Base-by-base conservation (phyloP, 306 rosid genomes). In the Rubus idaeus region DNA sequence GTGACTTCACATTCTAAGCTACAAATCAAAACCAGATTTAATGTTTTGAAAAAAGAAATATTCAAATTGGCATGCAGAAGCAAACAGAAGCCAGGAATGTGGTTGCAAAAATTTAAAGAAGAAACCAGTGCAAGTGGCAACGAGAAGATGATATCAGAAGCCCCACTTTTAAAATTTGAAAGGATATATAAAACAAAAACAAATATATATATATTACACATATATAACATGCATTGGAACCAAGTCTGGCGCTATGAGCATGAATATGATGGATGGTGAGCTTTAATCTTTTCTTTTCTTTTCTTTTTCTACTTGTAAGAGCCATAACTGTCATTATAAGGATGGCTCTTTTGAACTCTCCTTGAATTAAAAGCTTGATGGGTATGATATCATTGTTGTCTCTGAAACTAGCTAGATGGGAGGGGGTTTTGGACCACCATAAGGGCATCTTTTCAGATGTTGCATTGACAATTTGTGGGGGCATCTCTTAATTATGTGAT, bases 361-460 rank as follows among this genome's bases (percentile, higher is more conserved):
- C 83, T 68, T 83, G 53, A 87, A 85, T 82, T 85, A 68, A 88
- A 86, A 89, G 87, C 81, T 85, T 79, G 76, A 85, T 78, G 86
- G 82, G 81, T 81, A 75, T 79, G 86, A 76, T 77, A 87, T 88
- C 83, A 87, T 91, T 86, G 86, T 86, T 87, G 89, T 84, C 89
- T 85, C 88, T 74, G 46, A 74, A 39, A 45, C 72, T 83, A 82
- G 82, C 72, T 83, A 82, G 82, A 83, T 84, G 80, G 77, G 70
- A 72, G 58, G 68, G 45, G 50, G 56, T 37, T 52, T 84, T 82
- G 95, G 95, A 89, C 97, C 95, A 88, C 93, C 58, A 4, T 67
- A 78, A 44, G 62, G 72, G 85, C 87, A 86, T 89, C 91, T 85
- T 88, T 80, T 85, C 86, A 82, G 87, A 85, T 85, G 89, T 80